Conservation (phyloP, 192 early-diverging fungal species). For the Haplosporangium gracile region DNA sequence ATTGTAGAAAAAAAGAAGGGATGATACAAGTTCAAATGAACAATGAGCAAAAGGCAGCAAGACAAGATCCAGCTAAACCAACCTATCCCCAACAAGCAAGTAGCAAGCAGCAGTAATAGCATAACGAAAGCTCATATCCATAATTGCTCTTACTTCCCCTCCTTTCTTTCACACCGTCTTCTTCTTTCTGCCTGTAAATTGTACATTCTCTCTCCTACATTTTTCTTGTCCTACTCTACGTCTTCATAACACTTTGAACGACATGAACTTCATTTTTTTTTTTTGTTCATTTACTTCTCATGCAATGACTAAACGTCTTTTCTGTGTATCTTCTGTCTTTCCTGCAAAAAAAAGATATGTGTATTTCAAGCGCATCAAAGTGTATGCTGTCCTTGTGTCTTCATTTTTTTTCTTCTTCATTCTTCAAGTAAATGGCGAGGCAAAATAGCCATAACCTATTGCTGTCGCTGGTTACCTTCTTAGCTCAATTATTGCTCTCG, state of each 20-base stretch:
- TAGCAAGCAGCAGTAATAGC: not conserved
- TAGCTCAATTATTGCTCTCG: not conserved
- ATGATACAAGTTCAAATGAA: constrained; percentile 4
- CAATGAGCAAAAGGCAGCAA: not conserved
- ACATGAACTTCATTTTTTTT: not conserved
- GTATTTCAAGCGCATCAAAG: not conserved
- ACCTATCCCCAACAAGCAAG: not conserved
- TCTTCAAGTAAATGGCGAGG: too few relatives aligned
- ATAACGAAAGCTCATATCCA: not conserved
- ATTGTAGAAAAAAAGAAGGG: not conserved
- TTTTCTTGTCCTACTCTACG: not conserved
- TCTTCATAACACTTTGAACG: not conserved
- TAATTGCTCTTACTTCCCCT: not conserved
- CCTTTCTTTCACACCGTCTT: not conserved
- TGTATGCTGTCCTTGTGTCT: not conserved
- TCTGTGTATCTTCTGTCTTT: not conserved
- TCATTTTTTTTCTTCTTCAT: too few relatives aligned
- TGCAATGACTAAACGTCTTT: not conserved
- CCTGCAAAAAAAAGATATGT: not conserved
- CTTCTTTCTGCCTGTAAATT: too few relatives aligned
- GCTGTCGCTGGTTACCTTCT: not conserved
- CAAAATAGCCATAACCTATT: too few relatives aligned
- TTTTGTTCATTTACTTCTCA: not conserved
- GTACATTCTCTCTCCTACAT: not conserved
- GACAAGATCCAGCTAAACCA: not conserved